A percentile compares a stretch with the other conserved stretches of the same genome.
These are phyloP conservation scores for Tetracentron sinense DNA, from an alignment of 164 flowering plant genomes.

Conservation along the genomic window DNA sequence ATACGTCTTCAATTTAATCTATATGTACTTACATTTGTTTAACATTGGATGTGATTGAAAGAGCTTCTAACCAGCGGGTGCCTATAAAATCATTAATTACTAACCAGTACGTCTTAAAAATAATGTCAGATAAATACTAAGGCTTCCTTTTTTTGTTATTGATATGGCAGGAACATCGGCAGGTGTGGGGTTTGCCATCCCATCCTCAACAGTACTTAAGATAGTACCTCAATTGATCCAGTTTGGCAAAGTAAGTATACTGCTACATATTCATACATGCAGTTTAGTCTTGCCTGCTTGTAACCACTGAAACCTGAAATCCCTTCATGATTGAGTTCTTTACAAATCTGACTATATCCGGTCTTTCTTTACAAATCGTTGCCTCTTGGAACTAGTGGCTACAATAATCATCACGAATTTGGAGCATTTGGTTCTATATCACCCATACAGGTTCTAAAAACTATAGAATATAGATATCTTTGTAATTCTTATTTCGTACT, in stretches of 20 bases:
- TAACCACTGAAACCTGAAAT: not conserved
- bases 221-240: conserved; percentile 89
- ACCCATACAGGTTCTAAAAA: not conserved
- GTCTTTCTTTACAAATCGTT: not conserved
- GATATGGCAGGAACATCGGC: conserved; percentile 76
- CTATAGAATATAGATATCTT: not conserved
- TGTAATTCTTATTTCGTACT: not conserved
- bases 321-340: not conserved
- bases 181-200: conserved; percentile 96
- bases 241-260: conserved; percentile 61
- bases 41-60: not conserved
- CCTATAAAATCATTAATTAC: not conserved
- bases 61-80: not conserved
- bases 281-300: not conserved
- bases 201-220: conserved; percentile 74
- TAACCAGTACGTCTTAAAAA: not conserved
- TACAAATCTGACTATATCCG: not conserved
- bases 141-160: conserved; percentile 4
- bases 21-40: not conserved
- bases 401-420: not conserved
- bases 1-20: not conserved
- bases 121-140: not conserved
- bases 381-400: not conserved
- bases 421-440: not conserved
- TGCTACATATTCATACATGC: not conserved